Percentiles rank a stretch among this genome's conserved stretches.
Conservation (phyloP, 108 stramenopile genomes). For the Pseudonitzschia multiseries region DNA sequence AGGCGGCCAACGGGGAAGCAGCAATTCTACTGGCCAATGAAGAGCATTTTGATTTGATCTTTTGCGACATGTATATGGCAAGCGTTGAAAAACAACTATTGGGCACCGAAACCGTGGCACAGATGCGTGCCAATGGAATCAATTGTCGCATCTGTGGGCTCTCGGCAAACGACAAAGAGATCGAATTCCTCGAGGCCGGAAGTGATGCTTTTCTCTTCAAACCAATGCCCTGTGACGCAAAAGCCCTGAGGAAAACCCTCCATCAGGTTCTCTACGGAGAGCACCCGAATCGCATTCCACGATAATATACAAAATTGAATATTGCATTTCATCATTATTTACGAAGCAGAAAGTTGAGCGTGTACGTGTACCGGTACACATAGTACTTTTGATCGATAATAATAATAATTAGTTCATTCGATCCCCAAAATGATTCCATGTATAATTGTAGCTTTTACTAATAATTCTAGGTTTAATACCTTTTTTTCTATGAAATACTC, state of each 20-base stretch:
- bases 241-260: constrained; percentile 21
- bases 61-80: constrained; percentile 59
- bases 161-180: constrained; percentile 55
- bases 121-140: constrained; percentile 43
- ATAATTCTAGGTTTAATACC: no score
- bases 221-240: constrained; percentile 48
- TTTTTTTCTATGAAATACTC: no score
- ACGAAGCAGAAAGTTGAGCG: no score
- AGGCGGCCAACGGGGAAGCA: constrained; percentile 51
- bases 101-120: constrained; percentile 54
- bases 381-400: no score
- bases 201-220: constrained; percentile 57
- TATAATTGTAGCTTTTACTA: no score
- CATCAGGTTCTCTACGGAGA: not conserved
- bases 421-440: no score
- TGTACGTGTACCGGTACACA: no score
- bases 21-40: constrained; percentile 39
- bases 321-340: no score
- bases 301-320: no score
- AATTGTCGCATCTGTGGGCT: constrained; percentile 47
- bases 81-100: constrained; percentile 57
- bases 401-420: no score
- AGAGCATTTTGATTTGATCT: constrained; percentile 47
- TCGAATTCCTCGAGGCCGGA: constrained; percentile 49
- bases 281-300: not conserved